Evolutionary conservation across 164 flowering plant species (phyloP), one percentile per base, ranked within the genome.

Genomic region (Chimonanthus salicifolius): DNA sequence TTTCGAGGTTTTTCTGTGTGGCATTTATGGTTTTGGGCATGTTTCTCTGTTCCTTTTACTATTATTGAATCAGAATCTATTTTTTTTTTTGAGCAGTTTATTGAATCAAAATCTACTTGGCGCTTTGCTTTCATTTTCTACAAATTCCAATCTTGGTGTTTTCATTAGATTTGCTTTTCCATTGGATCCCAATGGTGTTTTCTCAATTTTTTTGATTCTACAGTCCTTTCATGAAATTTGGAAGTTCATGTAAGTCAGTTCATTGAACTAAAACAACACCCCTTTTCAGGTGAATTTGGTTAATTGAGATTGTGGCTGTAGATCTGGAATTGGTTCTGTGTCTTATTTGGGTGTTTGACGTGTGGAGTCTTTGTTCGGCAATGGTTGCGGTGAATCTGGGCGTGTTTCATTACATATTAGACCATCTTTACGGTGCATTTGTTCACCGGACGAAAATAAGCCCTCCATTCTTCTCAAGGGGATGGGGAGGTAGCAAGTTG

Each of bases 401-500:
- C 18, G 84, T 88, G 83, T 90, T 95, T 71, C 97, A 95, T 79
- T 89, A 90, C 83, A 92, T 95, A 15, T 64, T 95, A 75, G 99
- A 95, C 82, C 99, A 95, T 78, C 79, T 95, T 49, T 95, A 95
- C 71, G 97, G 98, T 49, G 98, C 99, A 74, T 89, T 89, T 64
- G 77, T 95, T 74, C 97, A 95, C 78, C 74, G 99, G 71, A 88
- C 94, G 13, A 93, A 85, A 77, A 62, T 93, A 49, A 89, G 89
- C 78, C 83, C 98, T 9, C 98, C 86, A 6, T 95, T 95, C 75
- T 95, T 95, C 72, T 95, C 99, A 0, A 82, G 89, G 74, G 99
- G 99, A 58, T 95, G 97, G 99, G 99, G 98, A 44, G 98, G 99
- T 1, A 64, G 78, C 54, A 88, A 89, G 87, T 92, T 95, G 72